Conservation (phyloP, 2,329 filamentous ascomycete genomes). For the Pseudogymnoascus sp. region DNA sequence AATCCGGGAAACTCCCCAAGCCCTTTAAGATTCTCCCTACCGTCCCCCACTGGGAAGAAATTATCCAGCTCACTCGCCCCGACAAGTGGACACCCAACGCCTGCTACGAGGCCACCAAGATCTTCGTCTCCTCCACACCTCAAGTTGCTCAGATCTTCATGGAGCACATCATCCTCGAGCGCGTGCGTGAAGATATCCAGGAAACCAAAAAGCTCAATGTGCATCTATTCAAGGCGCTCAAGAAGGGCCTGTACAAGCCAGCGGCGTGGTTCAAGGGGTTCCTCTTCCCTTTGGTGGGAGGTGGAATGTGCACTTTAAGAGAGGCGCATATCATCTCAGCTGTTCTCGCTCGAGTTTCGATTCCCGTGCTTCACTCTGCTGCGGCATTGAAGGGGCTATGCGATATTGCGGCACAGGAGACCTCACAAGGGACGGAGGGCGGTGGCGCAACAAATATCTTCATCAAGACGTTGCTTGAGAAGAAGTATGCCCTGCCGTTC, state of each 20-base stretch:
- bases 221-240: constrained; percentile 87
- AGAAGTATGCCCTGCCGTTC: constrained; percentile 92
- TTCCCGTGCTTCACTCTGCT: constrained; percentile 86
- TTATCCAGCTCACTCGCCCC: constrained; percentile 75
- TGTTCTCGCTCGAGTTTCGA: constrained; percentile 73
- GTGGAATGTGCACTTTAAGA: constrained; percentile 80
- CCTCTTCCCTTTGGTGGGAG: constrained; percentile 78
- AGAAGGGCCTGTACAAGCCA: constrained; percentile 89
- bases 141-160: constrained; percentile 75
- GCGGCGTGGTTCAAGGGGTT: constrained; percentile 96
- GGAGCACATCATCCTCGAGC: constrained; percentile 76
- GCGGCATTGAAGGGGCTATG: constrained; percentile 86
- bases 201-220: constrained; percentile 94
- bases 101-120: constrained; percentile 78
- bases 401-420: constrained; percentile 88
- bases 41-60: constrained; percentile 83
- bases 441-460: constrained; percentile 92
- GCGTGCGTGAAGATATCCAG: constrained; percentile 87
- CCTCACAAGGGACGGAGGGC: constrained; percentile 71
- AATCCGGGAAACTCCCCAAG: constrained; percentile 92
- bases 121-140: constrained; percentile 83
- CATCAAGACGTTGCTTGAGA: constrained; percentile 86
- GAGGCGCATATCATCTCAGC: constrained; percentile 89
- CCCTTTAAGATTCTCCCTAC: constrained; percentile 95
- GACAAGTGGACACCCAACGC: constrained; percentile 69